These are phyloP conservation scores for Orbilia quercus DNA, from an alignment of 2,329 filamentous ascomycete genomes.

Conservation along the genomic window DNA sequence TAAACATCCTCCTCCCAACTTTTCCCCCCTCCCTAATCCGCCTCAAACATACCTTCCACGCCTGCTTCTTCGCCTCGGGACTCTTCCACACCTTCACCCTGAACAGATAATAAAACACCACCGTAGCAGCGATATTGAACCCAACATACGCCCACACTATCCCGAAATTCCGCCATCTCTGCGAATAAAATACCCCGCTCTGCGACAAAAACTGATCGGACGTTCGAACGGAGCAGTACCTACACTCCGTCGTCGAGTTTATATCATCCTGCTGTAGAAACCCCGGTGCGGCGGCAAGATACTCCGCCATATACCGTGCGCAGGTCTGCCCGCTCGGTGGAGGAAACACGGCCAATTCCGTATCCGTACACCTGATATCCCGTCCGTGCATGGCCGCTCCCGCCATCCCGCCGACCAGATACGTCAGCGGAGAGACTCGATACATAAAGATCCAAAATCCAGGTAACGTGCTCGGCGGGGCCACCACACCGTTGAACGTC, in stretches of 20 bases:
- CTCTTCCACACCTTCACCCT: slow-evolving; percentile 62
- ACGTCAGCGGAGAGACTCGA: slow-evolving; percentile 66
- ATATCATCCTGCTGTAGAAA: slow-evolving; percentile 71
- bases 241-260: slow-evolving; percentile 71
- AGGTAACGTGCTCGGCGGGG: slow-evolving; percentile 60
- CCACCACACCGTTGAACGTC: slow-evolving; percentile 71
- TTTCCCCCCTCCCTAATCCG: slow-evolving; percentile 30
- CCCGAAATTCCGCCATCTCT: slow-evolving; percentile 77
- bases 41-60: slow-evolving; percentile 27
- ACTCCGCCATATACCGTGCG: slow-evolving; percentile 78
- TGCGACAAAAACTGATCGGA: slow-evolving; percentile 68
- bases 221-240: slow-evolving; percentile 74
- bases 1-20: slow-evolving; percentile 31
- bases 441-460: slow-evolving; percentile 56
- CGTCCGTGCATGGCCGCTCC: slow-evolving; percentile 78
- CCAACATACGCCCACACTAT: slow-evolving; percentile 71
- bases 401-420: slow-evolving; percentile 82
- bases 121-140: slow-evolving; percentile 70
- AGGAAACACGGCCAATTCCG: slow-evolving; percentile 75
- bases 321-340: slow-evolving; percentile 75
- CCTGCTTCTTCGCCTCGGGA: slow-evolving; percentile 39
- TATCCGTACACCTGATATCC: slow-evolving; percentile 70
- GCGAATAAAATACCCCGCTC: slow-evolving; percentile 68
- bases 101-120: slow-evolving; percentile 70
- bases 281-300: slow-evolving; percentile 76